Evolutionary conservation across 768 basidiomycete species (phyloP).

Genomic region (Xanthoconium stramineum): DNA sequence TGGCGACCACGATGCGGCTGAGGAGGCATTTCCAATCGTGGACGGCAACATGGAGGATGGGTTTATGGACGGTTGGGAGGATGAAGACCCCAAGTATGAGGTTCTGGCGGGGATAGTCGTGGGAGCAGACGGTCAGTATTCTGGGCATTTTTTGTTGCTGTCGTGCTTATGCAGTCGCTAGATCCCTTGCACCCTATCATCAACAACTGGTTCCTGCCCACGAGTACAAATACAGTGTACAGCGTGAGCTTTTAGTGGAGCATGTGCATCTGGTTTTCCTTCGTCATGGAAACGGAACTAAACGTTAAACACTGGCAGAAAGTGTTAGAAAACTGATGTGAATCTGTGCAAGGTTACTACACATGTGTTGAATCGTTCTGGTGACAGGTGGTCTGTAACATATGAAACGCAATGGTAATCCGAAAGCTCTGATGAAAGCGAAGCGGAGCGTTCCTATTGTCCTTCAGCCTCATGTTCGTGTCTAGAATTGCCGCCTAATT

Average conservation of each 20-base stretch:
- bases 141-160: neutral
- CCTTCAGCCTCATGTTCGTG: too few species aligned
- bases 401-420: too few species aligned
- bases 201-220: constrained; percentile 6
- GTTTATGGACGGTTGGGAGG: constrained; percentile 11
- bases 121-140: constrained; percentile 12
- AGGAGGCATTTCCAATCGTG: neutral
- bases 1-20: neutral
- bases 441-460: too few species aligned
- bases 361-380: too few species aligned
- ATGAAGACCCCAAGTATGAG: constrained; percentile 15
- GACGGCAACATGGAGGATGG: constrained; percentile 12
- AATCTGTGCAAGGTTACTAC: too few species aligned
- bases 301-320: too few species aligned
- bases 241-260: constrained; percentile 22
- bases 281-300: too few species aligned
- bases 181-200: neutral
- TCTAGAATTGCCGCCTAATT: too few species aligned
- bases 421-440: too few species aligned
- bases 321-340: too few species aligned
- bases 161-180: constrained; percentile 2
- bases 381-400: too few species aligned
- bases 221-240: constrained; percentile 23
- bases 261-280: too few species aligned
- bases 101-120: neutral